phyloP scores from a whole-genome alignment of 768 basidiomycete genomes.

The Kwoniella dejecticola region DNA sequence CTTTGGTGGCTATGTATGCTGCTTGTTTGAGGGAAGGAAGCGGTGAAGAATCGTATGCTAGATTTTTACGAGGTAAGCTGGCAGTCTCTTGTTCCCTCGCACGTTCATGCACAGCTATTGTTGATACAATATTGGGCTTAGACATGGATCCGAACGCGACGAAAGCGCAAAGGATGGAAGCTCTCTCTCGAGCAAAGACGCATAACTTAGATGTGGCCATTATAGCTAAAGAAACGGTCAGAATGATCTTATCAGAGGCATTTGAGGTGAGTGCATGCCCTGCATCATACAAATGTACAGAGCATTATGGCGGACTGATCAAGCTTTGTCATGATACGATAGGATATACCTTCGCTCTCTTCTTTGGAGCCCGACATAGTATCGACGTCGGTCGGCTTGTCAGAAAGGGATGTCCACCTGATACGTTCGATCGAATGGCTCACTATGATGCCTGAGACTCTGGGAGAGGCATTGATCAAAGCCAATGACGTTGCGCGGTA shows the following conservation, averaged over 20 bases:
- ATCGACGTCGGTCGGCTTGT: slow-evolving; percentile 35
- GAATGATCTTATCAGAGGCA: slow-evolving; percentile 59
- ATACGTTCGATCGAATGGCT: slow-evolving; percentile 94
- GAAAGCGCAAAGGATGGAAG: slow-evolving; percentile 66
- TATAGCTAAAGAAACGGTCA: slow-evolving; percentile 79
- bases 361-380: slow-evolving; percentile 48
- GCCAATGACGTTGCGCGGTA: slow-evolving; percentile 85
- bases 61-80: slow-evolving; percentile 69
- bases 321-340: not conserved
- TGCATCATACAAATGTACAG: no score
- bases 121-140: no score
- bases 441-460: slow-evolving; percentile 71
- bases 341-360: slow-evolving; percentile 47
- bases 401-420: slow-evolving; percentile 59
- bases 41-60: slow-evolving; percentile 86
- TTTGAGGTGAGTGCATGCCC: slow-evolving; percentile 57
- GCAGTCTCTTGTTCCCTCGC: no score
- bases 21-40: slow-evolving; percentile 81
- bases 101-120: slow-evolving; percentile 33
- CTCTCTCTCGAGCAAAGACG: slow-evolving; percentile 74
- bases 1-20: slow-evolving; percentile 91
- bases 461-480: slow-evolving; percentile 76
- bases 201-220: slow-evolving; percentile 79
- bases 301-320: no score
- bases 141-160: slow-evolving; percentile 52